Evolutionary conservation across 768 basidiomycete genomes (phyloP).

Genomic region (Tricholoma flavovirens): DNA sequence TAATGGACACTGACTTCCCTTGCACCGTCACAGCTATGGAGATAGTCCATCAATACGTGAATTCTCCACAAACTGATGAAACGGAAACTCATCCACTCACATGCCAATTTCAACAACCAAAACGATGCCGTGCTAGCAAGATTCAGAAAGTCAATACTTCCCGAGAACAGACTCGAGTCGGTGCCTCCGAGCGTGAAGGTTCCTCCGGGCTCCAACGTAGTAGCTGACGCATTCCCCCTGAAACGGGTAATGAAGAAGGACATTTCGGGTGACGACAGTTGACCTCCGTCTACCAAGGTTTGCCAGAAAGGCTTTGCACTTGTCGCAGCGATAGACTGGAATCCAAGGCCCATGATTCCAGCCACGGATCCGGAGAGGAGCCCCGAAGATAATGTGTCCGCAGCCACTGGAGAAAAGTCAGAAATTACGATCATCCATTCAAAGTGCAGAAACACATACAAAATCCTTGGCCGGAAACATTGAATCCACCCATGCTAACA

Average conservation of each 20-base stretch:
- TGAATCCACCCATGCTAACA: conserved; percentile 62
- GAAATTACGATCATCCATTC: not conserved
- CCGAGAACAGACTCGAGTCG: conserved; percentile 53
- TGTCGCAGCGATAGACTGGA: conserved; percentile 52
- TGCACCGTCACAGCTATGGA: conserved; percentile 54
- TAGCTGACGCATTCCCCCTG: conserved; percentile 24
- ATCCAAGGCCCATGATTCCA: conserved; percentile 80
- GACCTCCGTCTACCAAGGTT: conserved; percentile 34
- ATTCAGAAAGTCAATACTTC: conserved; percentile 64
- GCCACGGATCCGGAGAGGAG: conserved; percentile 48
- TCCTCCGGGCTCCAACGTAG: conserved; percentile 50
- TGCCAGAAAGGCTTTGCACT: conserved; percentile 62
- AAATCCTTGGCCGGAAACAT: conserved; percentile 47
- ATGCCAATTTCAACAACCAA: conserved; percentile 54
- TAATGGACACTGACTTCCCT: conserved; percentile 39
- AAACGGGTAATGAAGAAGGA: conserved; percentile 60
- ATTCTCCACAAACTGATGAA: not conserved
- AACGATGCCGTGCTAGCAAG: conserved; percentile 40
- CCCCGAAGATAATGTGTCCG: conserved; percentile 1
- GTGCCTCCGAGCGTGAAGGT: conserved; percentile 68
- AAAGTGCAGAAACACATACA: conserved; percentile 29
- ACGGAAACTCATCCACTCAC: conserved; percentile 29
- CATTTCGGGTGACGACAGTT: conserved; percentile 50
- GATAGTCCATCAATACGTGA: not conserved
- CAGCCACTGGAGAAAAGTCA: not conserved